Evolutionary conservation across 192 early-diverging fungal genomes (phyloP).

Genomic region (Backusella macrospora): DNA sequence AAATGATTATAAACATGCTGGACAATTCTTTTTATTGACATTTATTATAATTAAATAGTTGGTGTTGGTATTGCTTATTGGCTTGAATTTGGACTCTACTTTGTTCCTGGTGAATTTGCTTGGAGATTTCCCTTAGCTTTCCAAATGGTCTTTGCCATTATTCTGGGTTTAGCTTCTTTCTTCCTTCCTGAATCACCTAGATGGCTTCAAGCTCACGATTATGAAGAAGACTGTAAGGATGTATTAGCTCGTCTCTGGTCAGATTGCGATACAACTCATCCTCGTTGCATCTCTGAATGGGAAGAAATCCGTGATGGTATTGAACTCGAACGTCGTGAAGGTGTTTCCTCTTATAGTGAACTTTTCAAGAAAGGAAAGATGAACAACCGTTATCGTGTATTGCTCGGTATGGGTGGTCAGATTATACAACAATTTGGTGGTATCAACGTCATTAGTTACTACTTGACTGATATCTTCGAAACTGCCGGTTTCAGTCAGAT

Average conservation of each 20-base stretch:
- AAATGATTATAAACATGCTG: background rate
- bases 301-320: slow-evolving; percentile 43
- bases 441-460: slow-evolving; percentile 43
- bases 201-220: slow-evolving; percentile 40
- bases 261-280: slow-evolving; percentile 32
- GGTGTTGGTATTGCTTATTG: slow-evolving; percentile 43
- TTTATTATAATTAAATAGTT: slow-evolving; percentile 4
- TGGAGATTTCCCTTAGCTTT: slow-evolving; percentile 45
- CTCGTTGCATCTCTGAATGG: slow-evolving; percentile 38
- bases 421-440: slow-evolving; percentile 44
- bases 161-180: slow-evolving; percentile 31
- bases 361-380: slow-evolving; percentile 40
- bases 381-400: slow-evolving; percentile 44
- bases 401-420: slow-evolving; percentile 45
- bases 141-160: slow-evolving; percentile 40
- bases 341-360: slow-evolving; percentile 37
- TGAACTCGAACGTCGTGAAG: slow-evolving; percentile 37
- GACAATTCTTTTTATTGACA: background rate
- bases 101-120: slow-evolving; percentile 34
- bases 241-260: slow-evolving; percentile 41
- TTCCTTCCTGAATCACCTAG: slow-evolving; percentile 41
- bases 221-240: slow-evolving; percentile 33
- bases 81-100: slow-evolving; percentile 43
- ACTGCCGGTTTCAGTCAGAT: slow-evolving; percentile 52
- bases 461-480: slow-evolving; percentile 47